These are phyloP conservation scores for Xylaria sp. DNA, from an alignment of 2,329 filamentous ascomycete species.

Conservation along the genomic window DNA sequence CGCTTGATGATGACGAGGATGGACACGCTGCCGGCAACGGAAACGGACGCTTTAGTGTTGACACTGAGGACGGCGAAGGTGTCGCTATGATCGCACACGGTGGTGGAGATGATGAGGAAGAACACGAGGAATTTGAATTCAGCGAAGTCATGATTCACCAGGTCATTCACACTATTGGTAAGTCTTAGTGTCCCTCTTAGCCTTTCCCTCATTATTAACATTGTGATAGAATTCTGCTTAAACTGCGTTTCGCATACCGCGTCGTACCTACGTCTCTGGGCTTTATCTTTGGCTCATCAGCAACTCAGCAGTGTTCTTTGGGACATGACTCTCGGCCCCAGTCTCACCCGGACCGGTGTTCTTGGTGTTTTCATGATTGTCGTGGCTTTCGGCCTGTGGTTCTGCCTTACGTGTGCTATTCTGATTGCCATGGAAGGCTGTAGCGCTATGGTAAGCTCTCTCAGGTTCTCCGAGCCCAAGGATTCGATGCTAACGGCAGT, in stretches of 20 bases:
- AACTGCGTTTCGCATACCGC: conserved; percentile 99
- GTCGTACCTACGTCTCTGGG: conserved; percentile 98
- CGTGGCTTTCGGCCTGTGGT: conserved; percentile 87
- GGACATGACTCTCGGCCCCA: conserved; percentile 90
- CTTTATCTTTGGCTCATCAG: conserved; percentile 94
- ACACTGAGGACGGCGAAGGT: conserved; percentile 74
- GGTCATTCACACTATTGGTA: conserved; percentile 97
- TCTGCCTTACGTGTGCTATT: conserved; percentile 80
- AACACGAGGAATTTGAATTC: conserved; percentile 98
- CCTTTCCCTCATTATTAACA: conserved; percentile 5
- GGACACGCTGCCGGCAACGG: conserved; percentile 66
- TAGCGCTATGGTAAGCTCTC: conserved; percentile 71
- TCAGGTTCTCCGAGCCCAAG: not conserved
- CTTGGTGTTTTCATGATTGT: conserved; percentile 84
- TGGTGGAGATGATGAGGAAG: conserved; percentile 76
- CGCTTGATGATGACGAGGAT: conserved; percentile 86
- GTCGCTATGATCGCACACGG: conserved; percentile 57
- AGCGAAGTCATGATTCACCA: conserved; percentile 98
- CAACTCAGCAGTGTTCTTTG: conserved; percentile 96
- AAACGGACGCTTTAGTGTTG: conserved; percentile 73
- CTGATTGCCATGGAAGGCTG: conserved; percentile 86
- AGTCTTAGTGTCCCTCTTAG: conserved; percentile 49
- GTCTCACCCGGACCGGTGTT: conserved; percentile 74
- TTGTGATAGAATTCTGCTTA: conserved; percentile 84
- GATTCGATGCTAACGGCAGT: conserved; percentile 35